phyloP scores from a whole-genome alignment of 2,329 filamentous ascomycete species.

The Neocucurbitaria cava region DNA sequence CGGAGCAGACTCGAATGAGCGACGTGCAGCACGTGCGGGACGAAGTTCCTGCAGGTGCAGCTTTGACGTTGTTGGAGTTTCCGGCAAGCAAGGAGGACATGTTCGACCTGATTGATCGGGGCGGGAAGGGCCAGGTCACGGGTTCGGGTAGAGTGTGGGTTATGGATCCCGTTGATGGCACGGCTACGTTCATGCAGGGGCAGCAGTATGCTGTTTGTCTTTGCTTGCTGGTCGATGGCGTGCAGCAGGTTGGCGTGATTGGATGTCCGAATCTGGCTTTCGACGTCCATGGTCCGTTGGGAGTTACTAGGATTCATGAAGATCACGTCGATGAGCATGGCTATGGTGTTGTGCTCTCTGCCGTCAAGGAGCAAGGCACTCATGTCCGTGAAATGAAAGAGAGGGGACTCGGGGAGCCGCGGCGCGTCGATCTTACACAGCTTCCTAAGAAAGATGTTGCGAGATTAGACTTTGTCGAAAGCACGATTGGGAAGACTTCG shows the following conservation, averaged over 20 bases:
- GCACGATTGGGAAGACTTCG: conserved; percentile 48
- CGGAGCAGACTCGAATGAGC: conserved; percentile 30
- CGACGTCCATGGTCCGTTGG: conserved; percentile 29
- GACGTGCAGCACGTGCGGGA: conserved; percentile 25
- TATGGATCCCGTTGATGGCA: conserved; percentile 71
- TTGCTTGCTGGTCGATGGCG: conserved; percentile 64
- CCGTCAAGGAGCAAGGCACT: conserved; percentile 56
- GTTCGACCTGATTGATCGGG: conserved; percentile 67
- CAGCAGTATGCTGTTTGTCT: conserved; percentile 70
- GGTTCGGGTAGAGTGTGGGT: conserved; percentile 62
- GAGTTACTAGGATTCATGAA: conserved; percentile 35
- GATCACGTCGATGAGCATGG: conserved; percentile 54
- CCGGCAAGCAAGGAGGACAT: conserved; percentile 62
- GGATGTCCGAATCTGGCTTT: conserved; percentile 68
- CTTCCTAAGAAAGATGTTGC: conserved; percentile 36
- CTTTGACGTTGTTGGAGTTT: conserved; percentile 21
- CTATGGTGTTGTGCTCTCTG: conserved; percentile 54
- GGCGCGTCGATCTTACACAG: conserved; percentile 34
- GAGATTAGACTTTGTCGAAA: conserved; percentile 56
- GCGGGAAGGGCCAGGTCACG: conserved; percentile 61
- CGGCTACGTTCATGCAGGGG: conserved; percentile 65
- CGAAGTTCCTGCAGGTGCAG: conserved; percentile 1
- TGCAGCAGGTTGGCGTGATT: conserved; percentile 65
- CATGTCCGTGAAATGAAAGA: conserved; percentile 50
- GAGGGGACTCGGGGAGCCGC: conserved; percentile 40